Evolutionary conservation across 371 early-diverging fungal species (phyloP), one percentile per base, ranked within the genome.

Genomic region (Mycotypha africana): DNA sequence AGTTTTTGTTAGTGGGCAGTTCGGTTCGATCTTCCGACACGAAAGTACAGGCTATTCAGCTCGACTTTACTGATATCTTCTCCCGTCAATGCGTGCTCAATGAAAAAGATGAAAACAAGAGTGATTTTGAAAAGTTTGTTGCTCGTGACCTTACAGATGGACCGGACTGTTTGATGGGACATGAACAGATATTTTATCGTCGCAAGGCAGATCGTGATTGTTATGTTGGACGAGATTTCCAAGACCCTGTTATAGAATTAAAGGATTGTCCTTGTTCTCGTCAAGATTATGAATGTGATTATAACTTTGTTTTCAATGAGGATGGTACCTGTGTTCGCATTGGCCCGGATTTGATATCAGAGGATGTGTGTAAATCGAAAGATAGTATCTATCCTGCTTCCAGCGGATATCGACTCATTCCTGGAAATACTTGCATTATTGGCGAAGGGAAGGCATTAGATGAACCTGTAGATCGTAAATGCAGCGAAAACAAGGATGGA

Each of bases 201-300:
- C 68, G 91, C 28, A 89, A 89, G 49, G 68, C 78, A 11, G 75
- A 79, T 35, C 84, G 90, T 2, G 67, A 84, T 14, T 97, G 97
- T 62, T 79, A 79, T 42, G 78, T 96, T 36, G 90, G 88, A 0
- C 65, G 67, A 10, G 74, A 84, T 33, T 84, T 76, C 50, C 63
- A 78, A 34, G 74, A 82, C 9, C 67, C 86, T 15, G 48, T 50
- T 4, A 58, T 73, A 20, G 78, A 68, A 17, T 52, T 69, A 17
- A 71, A 80, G 24, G 58, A 68, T 45, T 97, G 98, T 49, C 60
- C 67, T 14, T 97, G 98, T 65, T 73, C 86, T 0, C 77, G 74
- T 28, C 76, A 76, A 20, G 97, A 97, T 63, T 96, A 79, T 54
- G 96, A 96, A 69, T 97, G 98, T 60, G 94, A 93, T 60, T 86